Percentiles rank a stretch among this genome's conserved stretches.
Conservation (phyloP, 176 grass and related monocot species). For the Ampelocalamus luodianensis region DNA sequence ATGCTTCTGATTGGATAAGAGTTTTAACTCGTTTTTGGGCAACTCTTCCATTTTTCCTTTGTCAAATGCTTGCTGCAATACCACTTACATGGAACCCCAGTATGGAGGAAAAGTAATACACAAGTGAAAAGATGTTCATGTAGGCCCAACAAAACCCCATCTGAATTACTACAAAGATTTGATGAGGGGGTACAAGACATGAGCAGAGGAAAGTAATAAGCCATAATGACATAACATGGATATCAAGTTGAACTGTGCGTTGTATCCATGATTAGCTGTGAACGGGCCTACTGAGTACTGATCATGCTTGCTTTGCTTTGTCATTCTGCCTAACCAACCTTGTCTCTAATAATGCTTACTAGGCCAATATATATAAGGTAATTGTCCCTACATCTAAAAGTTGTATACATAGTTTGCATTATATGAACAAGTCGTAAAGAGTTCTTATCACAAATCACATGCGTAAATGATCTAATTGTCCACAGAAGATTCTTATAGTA, state of each 20-base stretch:
- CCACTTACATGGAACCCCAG: background rate
- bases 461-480: no score
- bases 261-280: background rate
- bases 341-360: background rate
- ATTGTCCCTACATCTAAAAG: no score
- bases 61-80: background rate
- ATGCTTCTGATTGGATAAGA: background rate
- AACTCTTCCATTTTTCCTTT: no score
- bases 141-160: background rate
- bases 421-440: no score
- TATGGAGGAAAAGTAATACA: background rate
- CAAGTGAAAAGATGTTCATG: background rate
- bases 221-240: background rate
- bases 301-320: constrained; percentile 26
- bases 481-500: no score
- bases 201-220: background rate
- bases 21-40: no score
- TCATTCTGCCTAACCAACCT: background rate
- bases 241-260: background rate
- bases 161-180: background rate
- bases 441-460: no score
- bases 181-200: background rate
- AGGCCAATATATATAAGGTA: no score
- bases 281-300: background rate
- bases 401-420: no score